Evolutionary conservation across 208 protist species (phyloP).

Genomic region (Herpetomonas tarakana): DNA sequence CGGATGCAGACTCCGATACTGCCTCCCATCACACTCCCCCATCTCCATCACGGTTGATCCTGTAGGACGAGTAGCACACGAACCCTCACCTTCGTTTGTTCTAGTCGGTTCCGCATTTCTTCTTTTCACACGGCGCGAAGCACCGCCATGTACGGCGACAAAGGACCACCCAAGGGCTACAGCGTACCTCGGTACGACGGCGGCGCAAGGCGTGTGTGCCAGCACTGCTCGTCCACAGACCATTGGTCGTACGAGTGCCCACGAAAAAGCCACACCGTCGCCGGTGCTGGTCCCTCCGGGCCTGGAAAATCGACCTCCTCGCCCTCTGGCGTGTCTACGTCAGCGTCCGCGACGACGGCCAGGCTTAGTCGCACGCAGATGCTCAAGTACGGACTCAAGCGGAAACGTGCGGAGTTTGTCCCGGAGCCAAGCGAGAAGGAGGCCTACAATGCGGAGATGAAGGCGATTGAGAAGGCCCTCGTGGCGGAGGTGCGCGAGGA

Average conservation of each 20-base stretch:
- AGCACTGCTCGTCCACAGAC: constrained; percentile 53
- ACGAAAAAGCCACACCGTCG: constrained; percentile 14
- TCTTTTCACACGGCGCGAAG: too few species aligned
- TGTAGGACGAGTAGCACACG: too few species aligned
- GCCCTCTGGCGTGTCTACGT: not conserved
- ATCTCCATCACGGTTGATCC: too few species aligned
- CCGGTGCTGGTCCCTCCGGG: too few species aligned
- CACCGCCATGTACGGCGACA: constrained; percentile 57
- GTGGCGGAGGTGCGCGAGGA: constrained; percentile 26
- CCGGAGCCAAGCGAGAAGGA: constrained; percentile 66
- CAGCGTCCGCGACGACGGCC: constrained; percentile 11
- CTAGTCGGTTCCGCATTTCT: too few species aligned
- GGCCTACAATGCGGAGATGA: constrained; percentile 40
- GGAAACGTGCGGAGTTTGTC: constrained; percentile 49
- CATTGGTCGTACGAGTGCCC: constrained; percentile 87
- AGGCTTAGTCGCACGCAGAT: constrained; percentile 73
- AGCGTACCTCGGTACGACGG: constrained; percentile 65
- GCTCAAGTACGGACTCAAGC: constrained; percentile 74
- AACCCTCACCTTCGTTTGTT: too few species aligned
- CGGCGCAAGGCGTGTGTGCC: constrained; percentile 28
- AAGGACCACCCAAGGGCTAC: constrained; percentile 74
- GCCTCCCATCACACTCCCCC: too few species aligned
- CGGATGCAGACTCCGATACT: too few species aligned
- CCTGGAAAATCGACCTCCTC: too few species aligned
- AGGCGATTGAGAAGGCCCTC: constrained; percentile 20